Evolutionary conservation across 1,284 basidiomycete species (phyloP), one percentile per base, ranked within the genome.

Genomic region (Phenoliferia sp.): DNA sequence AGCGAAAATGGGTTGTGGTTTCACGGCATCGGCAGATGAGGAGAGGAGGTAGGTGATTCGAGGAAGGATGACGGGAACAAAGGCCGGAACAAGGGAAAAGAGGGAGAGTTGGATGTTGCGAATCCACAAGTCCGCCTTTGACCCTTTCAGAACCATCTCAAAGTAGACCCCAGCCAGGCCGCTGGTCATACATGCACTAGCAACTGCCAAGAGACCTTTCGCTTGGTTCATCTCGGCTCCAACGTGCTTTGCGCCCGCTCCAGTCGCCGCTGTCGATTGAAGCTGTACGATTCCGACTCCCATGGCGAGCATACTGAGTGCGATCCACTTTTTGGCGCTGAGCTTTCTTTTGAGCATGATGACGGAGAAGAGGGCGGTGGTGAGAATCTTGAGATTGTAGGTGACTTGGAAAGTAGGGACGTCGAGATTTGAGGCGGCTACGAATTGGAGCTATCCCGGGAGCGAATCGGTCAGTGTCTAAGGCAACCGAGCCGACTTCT

Each of bases 81-180:
- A 81, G 3, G 94, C 94, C 1, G 95, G 95, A 56, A 94, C 81
- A 57, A 99, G 84, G 32, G 92, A 95, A 82, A 97, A 98, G 67
- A 93, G 84, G 29, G 93, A 96, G 17, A 99, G 85, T 78, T 98
- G 95, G 61, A 96, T 90, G 80, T 98, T 99, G 74, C 95, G 88
- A 64, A 95, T 89, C 94, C 95, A 97, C 9, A 98, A 84, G 79
- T 96, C 93, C n/a, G 87, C 86, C 73, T 87, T 86, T 15, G 90
- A 91, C 2, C 80, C 89, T 81, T 98, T 98, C 76, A 98, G 84
- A 28, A 98, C 92, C 88, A 94, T 94, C 82, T 98, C 95, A 76
- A 98, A 97, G 82, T 98, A 98, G 33, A 97, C 95, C 16, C 95
- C 94, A 0, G 95, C 95, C n/a, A 98, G 86, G 39, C 95, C 95